These are phyloP conservation scores for Rugonectria rugulosa DNA, from an alignment of 2,329 filamentous ascomycete genomes.

Conservation along the genomic window DNA sequence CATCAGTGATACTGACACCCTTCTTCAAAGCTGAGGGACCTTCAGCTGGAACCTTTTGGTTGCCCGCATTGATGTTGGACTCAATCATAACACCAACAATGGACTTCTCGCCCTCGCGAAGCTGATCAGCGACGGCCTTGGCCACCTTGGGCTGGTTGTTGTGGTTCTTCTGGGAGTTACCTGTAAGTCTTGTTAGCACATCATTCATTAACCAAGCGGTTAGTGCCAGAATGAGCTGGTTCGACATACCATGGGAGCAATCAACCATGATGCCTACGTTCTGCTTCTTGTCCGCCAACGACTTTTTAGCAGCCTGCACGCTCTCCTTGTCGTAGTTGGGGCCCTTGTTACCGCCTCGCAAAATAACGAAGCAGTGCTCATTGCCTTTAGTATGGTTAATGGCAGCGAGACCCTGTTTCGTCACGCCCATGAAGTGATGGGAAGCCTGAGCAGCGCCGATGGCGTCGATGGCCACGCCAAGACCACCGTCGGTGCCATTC, in stretches of 20 bases:
- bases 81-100: slow-evolving; percentile 99
- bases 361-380: slow-evolving; percentile 96
- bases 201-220: not conserved
- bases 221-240: slow-evolving; percentile 76
- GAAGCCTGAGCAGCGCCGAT: slow-evolving; percentile 85
- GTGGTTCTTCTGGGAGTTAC: slow-evolving; percentile 98
- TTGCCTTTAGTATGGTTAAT: slow-evolving; percentile 95
- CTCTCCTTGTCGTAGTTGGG: slow-evolving; percentile 92
- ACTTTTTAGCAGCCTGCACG: slow-evolving; percentile 80
- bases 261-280: slow-evolving; percentile 96
- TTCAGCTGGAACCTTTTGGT: slow-evolving; percentile 86
- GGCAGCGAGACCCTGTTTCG: slow-evolving; percentile 94
- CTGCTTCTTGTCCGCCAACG: slow-evolving; percentile 81
- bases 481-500: slow-evolving; percentile 94
- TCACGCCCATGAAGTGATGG: slow-evolving; percentile 99
- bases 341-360: slow-evolving; percentile 88
- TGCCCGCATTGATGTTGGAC: slow-evolving; percentile 92
- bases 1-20: slow-evolving; percentile 94
- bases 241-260: slow-evolving; percentile 86
- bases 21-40: slow-evolving; percentile 81
- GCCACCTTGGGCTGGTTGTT: slow-evolving; percentile 96
- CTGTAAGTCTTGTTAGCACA: slow-evolving; percentile 51
- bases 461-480: slow-evolving; percentile 92
- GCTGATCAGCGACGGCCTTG: slow-evolving; percentile 80
- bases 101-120: slow-evolving; percentile 83